These are phyloP conservation scores for Lentinula raphanica DNA, from an alignment of 768 basidiomycete species.

Conservation along the genomic window DNA sequence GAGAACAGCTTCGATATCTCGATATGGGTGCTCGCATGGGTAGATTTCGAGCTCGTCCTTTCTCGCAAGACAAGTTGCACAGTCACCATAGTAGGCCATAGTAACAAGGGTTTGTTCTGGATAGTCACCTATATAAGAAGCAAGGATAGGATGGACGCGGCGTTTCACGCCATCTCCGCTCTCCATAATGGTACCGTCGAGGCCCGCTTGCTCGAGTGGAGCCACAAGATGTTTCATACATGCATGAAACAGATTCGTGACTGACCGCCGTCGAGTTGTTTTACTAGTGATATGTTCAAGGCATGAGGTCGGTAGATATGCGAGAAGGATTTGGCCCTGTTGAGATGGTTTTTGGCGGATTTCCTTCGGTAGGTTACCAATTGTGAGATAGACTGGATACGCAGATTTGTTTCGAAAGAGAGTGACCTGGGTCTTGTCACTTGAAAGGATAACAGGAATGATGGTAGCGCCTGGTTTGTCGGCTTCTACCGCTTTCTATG, in stretches of 20 bases:
- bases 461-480: conserved; percentile 13
- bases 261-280: conserved; percentile 5
- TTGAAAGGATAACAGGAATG: conserved; percentile 24
- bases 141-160: no score
- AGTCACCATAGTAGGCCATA: conserved; percentile 11
- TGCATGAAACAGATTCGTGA: conserved; percentile 27
- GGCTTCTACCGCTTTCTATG: neutral
- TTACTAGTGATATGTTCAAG: conserved; percentile 3
- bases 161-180: conserved; percentile 25
- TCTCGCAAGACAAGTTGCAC: conserved; percentile 5
- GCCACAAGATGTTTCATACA: conserved; percentile 16
- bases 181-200: neutral
- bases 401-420: conserved; percentile 24
- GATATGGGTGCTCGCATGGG: neutral
- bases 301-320: conserved; percentile 25
- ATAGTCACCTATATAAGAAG: conserved; percentile 6
- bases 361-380: conserved; percentile 26
- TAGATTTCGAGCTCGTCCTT: neutral
- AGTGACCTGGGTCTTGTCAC: no score
- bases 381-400: conserved; percentile 29
- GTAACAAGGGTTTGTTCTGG: conserved; percentile 15
- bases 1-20: neutral
- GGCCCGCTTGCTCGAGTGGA: conserved; percentile 13
- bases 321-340: conserved; percentile 22
- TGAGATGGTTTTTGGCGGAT: conserved; percentile 5